These are phyloP conservation scores for Chrysoporthe deuterocubensis DNA, from an alignment of 2,329 filamentous ascomycete species.

Conservation along the genomic window DNA sequence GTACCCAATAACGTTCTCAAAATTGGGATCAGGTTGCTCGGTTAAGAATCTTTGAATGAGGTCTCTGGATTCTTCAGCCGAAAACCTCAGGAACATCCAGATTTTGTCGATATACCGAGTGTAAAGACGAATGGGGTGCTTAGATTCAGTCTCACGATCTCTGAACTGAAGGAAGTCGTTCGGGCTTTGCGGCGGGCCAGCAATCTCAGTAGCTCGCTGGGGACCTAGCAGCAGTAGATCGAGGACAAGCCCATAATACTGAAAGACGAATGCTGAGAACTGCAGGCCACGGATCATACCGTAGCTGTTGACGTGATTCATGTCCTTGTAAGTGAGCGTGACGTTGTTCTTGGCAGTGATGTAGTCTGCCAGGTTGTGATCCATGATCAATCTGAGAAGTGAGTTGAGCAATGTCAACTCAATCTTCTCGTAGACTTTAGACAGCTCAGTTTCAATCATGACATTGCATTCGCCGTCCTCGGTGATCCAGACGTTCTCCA, in stretches of 20 bases:
- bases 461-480: conserved; percentile 96
- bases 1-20: conserved; percentile 98
- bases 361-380: conserved; percentile 98
- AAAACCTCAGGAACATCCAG: conserved; percentile 96
- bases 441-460: conserved; percentile 96
- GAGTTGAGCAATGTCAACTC: conserved; percentile 95
- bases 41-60: conserved; percentile 97
- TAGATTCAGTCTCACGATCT: conserved; percentile 87
- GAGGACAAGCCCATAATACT: conserved; percentile 95
- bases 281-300: conserved; percentile 97
- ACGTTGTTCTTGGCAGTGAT: conserved; percentile 99
- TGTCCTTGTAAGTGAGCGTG: conserved; percentile 98
- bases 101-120: conserved; percentile 98
- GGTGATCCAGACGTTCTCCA: conserved; percentile 93
- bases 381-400: conserved; percentile 93
- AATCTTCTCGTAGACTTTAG: conserved; percentile 99
- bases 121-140: conserved; percentile 96
- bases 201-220: conserved; percentile 96
- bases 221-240: conserved; percentile 90
- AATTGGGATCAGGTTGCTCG: conserved; percentile 97
- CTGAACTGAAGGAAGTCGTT: conserved; percentile 99
- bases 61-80: conserved; percentile 90
- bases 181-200: conserved; percentile 87
- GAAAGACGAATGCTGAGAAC: conserved; percentile 98
- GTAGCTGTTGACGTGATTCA: conserved; percentile 99